Conservation (phyloP, 2,329 filamentous ascomycete species). For the Lecanoromycetidae sp. region DNA sequence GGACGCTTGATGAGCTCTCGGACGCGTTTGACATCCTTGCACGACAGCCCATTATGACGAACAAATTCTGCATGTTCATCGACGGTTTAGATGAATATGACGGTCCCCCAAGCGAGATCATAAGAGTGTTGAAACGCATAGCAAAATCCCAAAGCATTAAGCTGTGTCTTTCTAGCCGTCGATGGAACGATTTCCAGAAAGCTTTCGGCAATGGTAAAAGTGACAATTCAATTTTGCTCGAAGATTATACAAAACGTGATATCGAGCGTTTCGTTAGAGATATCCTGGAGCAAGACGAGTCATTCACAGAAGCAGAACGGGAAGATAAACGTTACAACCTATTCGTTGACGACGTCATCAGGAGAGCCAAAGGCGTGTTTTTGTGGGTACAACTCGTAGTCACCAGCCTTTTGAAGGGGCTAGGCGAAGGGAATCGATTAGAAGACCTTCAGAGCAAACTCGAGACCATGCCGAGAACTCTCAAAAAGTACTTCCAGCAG, state of each 20-base stretch:
- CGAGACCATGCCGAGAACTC: conserved; percentile 12
- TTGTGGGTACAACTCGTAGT: conserved; percentile 21
- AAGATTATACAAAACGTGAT: conserved; percentile 20
- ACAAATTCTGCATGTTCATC: conserved; percentile 24
- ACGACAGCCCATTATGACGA: neutral
- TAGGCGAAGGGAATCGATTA: conserved; percentile 10
- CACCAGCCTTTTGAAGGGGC: conserved; percentile 15
- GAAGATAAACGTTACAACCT: neutral
- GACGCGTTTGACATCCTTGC: neutral
- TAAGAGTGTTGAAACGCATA: conserved; percentile 12
- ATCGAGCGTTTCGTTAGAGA: conserved; percentile 18
- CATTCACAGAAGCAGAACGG: neutral
- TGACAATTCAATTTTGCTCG: conserved; percentile 15
- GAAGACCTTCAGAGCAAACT: conserved; percentile 15
- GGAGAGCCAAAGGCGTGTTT: conserved; percentile 19
- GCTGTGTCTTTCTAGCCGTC: conserved; percentile 23
- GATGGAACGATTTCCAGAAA: conserved; percentile 21
- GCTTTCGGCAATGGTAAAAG: conserved; percentile 19
- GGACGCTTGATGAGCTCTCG: conserved; percentile 1
- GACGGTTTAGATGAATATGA: conserved; percentile 26
- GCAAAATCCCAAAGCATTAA: conserved; percentile 13
- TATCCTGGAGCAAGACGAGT: neutral
- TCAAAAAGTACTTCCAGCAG: conserved; percentile 18
- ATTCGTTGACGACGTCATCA: neutral
- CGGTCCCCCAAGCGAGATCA: conserved; percentile 20